phyloP scores from a whole-genome alignment of 495 filamentous ascomycete genomes.

The Physcia stellaris region DNA sequence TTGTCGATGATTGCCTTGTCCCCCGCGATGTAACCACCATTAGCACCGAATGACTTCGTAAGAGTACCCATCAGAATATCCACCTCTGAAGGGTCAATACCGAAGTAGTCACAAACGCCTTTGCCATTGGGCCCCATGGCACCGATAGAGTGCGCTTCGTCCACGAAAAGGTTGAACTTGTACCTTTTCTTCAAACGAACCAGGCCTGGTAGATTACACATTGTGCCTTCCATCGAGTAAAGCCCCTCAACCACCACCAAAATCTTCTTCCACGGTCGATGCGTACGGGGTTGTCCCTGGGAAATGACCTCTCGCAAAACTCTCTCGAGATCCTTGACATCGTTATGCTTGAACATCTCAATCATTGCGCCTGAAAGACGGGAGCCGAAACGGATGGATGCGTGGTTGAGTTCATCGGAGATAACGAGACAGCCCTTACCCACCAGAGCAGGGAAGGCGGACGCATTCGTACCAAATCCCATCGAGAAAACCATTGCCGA shows the following conservation, averaged over 20 bases:
- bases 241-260: slow-evolving; percentile 91
- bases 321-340: slow-evolving; percentile 75
- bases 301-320: slow-evolving; percentile 82
- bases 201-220: slow-evolving; percentile 87
- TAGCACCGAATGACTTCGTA: slow-evolving; percentile 96
- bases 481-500: slow-evolving; percentile 95
- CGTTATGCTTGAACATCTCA: slow-evolving; percentile 91
- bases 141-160: slow-evolving; percentile 94
- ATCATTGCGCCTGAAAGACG: slow-evolving; percentile 92
- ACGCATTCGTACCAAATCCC: slow-evolving; percentile 92
- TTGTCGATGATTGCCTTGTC: slow-evolving; percentile 87
- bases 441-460: slow-evolving; percentile 78
- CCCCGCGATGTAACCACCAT: slow-evolving; percentile 89
- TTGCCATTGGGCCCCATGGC: slow-evolving; percentile 78
- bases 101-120: slow-evolving; percentile 95
- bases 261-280: slow-evolving; percentile 98
- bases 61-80: slow-evolving; percentile 97
- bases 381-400: slow-evolving; percentile 89
- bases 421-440: slow-evolving; percentile 86
- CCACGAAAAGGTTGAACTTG: slow-evolving; percentile 90
- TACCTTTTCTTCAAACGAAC: slow-evolving; percentile 80
- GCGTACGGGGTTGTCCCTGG: slow-evolving; percentile 90
- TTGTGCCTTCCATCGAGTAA: slow-evolving; percentile 98
- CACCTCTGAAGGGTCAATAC: slow-evolving; percentile 71
- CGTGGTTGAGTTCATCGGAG: slow-evolving; percentile 94